Evolutionary conservation across 495 filamentous ascomycete genomes (phyloP).

Genomic region (Daldinia vernicosa): DNA sequence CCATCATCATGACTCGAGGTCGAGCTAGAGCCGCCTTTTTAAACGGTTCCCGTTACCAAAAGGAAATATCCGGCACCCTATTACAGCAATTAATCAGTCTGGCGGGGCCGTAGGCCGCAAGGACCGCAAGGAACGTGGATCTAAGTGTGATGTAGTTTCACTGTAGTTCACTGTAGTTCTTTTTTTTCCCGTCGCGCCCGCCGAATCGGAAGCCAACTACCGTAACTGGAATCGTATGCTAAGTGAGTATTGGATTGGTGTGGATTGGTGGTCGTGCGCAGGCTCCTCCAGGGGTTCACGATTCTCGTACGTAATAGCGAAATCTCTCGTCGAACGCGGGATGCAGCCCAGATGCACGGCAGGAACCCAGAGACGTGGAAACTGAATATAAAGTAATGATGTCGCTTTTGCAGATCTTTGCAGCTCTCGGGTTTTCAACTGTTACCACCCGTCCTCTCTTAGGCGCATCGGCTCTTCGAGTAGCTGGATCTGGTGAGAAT

Average conservation of each 20-base stretch:
- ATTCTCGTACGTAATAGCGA: conserved; percentile 43
- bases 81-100: conserved; percentile 33
- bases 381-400: conserved; percentile 40
- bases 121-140: conserved; percentile 32
- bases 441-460: conserved; percentile 22
- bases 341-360: conserved; percentile 45
- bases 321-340: conserved; percentile 35
- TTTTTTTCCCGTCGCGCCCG: conserved; percentile 17
- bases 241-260: conserved; percentile 38
- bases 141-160: conserved; percentile 5
- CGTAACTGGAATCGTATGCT: conserved; percentile 30
- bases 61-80: conserved; percentile 44
- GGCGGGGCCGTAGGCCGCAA: conserved; percentile 19
- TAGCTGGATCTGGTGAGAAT: conserved; percentile 41
- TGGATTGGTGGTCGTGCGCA: conserved; percentile 50
- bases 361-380: conserved; percentile 45
- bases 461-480: conserved; percentile 42
- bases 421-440: not conserved
- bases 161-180: conserved; percentile 3
- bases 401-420: conserved; percentile 13
- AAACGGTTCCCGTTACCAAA: conserved; percentile 44
- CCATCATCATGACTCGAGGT: conserved; percentile 48
- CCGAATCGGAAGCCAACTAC: conserved; percentile 35
- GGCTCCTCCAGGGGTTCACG: conserved; percentile 47
- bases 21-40: conserved; percentile 39